Evolutionary conservation across 768 basidiomycete species (phyloP).

Genomic region (Hygrocybe coccinea): DNA sequence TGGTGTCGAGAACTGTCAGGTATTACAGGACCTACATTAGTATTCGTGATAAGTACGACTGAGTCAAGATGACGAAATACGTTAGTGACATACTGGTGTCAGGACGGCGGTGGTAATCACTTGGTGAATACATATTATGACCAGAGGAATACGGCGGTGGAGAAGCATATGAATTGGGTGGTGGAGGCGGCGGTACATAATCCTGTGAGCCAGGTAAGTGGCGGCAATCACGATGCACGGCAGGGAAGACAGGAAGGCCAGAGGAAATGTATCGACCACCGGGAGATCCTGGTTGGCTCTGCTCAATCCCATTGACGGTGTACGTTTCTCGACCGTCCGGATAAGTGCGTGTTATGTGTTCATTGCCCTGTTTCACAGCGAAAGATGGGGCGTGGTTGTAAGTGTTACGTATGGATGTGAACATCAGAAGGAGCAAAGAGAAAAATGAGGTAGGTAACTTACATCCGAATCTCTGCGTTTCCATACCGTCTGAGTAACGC

Average conservation of each 20-base stretch:
- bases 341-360: constrained; percentile 60
- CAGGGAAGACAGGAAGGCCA: constrained; percentile 12
- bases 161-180: neutral
- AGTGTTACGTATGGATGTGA: neutral
- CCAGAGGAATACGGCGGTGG: neutral
- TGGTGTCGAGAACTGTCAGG: neutral
- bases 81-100: neutral
- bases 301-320: constrained; percentile 65
- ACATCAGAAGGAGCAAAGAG: constrained; percentile 1
- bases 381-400: neutral
- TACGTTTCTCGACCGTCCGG: constrained; percentile 63
- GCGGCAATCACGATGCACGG: neutral
- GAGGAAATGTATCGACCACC: constrained; percentile 25
- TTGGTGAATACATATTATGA: neutral
- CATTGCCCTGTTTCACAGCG: constrained; percentile 53
- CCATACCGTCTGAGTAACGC: constrained; percentile 59
- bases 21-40: neutral
- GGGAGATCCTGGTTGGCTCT: constrained; percentile 24
- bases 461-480: constrained; percentile 55
- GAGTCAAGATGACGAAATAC: neutral
- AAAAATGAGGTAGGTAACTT: constrained; percentile 21
- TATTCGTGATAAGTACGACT: neutral
- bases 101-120: neutral
- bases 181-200: neutral
- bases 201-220: neutral